A percentile compares a stretch with the other conserved stretches of the same genome.
Conservation (phyloP, 2,329 filamentous ascomycete species). For the Reticulascus tulasneorum region DNA sequence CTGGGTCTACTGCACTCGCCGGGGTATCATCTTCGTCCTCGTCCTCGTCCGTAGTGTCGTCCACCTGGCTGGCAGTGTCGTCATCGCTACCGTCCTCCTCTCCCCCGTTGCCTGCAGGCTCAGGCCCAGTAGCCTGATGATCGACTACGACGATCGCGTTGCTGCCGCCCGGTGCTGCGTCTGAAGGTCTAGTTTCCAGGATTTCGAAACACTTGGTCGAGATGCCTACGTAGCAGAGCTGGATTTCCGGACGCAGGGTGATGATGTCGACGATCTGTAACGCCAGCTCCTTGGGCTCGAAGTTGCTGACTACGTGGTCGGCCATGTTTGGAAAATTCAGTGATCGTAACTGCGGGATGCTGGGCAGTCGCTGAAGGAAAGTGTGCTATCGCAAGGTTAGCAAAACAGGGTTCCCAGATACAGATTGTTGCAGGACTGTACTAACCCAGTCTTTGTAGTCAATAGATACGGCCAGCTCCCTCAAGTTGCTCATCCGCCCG, state of each 20-base stretch:
- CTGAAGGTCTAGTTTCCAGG: conserved; percentile 55
- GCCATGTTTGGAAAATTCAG: conserved; percentile 67
- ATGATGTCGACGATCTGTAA: conserved; percentile 76
- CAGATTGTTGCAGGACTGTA: conserved; percentile 5
- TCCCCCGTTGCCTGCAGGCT: conserved; percentile 23
- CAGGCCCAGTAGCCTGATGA: conserved; percentile 12
- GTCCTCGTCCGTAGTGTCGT: conserved; percentile 26
- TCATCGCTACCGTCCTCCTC: conserved; percentile 31
- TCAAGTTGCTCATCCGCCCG: conserved; percentile 67
- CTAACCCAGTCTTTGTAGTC: conserved; percentile 77
- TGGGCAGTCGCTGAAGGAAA: conserved; percentile 71
- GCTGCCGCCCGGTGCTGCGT: conserved; percentile 27
- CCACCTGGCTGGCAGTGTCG: conserved; percentile 22
- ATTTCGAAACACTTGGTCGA: conserved; percentile 79
- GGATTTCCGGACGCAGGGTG: conserved; percentile 69
- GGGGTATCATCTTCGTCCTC: conserved; percentile 28
- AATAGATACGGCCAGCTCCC: conserved; percentile 68
- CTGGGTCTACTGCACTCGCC: conserved; percentile 23
- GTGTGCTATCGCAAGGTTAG: conserved; percentile 53
- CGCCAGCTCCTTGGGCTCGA: conserved; percentile 65
- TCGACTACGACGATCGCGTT: conserved; percentile 11
- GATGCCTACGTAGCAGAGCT: conserved; percentile 74
- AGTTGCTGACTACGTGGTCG: conserved; percentile 51
- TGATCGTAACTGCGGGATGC: conserved; percentile 65
- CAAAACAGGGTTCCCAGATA: conserved; percentile 8